Evolutionary conservation across 148 eudicot species (phyloP), one percentile per base, ranked within the genome.

Genomic region (Silene conica): DNA sequence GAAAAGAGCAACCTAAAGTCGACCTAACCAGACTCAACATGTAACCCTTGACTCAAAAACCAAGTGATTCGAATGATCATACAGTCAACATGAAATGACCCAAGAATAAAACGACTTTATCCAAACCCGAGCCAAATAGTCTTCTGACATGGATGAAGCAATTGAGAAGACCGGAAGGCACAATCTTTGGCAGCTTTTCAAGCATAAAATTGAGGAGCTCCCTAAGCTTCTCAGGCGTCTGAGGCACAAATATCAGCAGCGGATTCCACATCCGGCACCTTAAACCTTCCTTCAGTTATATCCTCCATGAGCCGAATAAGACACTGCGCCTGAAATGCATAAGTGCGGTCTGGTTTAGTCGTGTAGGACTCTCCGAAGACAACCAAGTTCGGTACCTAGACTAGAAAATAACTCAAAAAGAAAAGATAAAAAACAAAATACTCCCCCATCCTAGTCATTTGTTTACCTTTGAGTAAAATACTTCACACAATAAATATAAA

Each of bases 281-380:
- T 80, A n/a, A 93, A 90, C 87, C 86, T 22, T 66, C 96, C 94
- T 3, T 80, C 84, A 70, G 6, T 63, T 15, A 90, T 18, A 73
- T 93, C 96, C 79, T 64, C 87, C 86, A 93, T 76, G n/a, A 84
- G 88, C 67, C 84, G 71, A 81, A 77, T 82, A 77, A 93, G 76
- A 72, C 92, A 93, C 68, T 79, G 83, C 26, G 98, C 98, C 79
- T 93, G 98, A 67, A 90, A 90, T 48, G 86, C 38, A 59, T 93
- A 94, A n/a, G 88, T 73, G 45, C 98, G 76, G 0, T 90, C 92
- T 12, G 87, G 85, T 41, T 86, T 83, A 22, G 87, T 84, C 20
- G 98, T 78, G 83, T 68, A 76, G 18, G 98, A 93, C 26, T 79
- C 92, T 0, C 98, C 98, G 75, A 93, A 93, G 82, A 93, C 90